These are phyloP conservation scores for Fusarium veterinarium DNA, from an alignment of 2,329 filamentous ascomycete genomes.

Conservation along the genomic window DNA sequence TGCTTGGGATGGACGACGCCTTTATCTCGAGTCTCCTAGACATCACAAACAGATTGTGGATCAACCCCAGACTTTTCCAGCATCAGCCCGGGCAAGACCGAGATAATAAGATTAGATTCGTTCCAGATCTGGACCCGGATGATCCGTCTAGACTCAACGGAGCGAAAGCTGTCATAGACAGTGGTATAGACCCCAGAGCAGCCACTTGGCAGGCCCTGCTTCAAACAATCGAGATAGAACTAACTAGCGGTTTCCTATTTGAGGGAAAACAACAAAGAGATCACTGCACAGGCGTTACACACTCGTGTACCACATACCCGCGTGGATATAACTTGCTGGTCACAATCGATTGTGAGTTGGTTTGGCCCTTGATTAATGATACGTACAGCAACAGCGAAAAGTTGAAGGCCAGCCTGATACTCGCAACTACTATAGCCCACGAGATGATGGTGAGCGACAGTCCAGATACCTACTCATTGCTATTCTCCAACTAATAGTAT, in stretches of 20 bases:
- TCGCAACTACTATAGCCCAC: conserved; percentile 42
- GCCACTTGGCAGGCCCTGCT: conserved; percentile 1
- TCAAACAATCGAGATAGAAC: conserved; percentile 7
- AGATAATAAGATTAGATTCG: conserved; percentile 14
- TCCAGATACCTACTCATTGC: neutral
- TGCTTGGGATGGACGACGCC: conserved; percentile 34
- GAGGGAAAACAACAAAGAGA: neutral
- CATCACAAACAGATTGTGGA: conserved; percentile 39
- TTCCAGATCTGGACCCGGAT: neutral
- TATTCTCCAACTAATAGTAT: conserved; percentile 4
- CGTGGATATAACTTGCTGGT: neutral
- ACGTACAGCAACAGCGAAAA: conserved; percentile 43
- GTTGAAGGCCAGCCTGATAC: conserved; percentile 33
- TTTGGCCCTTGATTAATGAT: conserved; percentile 43
- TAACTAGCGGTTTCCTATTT: conserved; percentile 27
- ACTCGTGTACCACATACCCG: neutral
- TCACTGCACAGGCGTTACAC: neutral
- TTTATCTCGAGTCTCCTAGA: conserved; percentile 41
- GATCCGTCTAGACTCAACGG: conserved; percentile 1
- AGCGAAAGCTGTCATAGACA: conserved; percentile 7
- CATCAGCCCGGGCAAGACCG: neutral
- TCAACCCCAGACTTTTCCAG: conserved; percentile 20
- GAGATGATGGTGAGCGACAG: conserved; percentile 45
- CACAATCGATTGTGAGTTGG: conserved; percentile 28
- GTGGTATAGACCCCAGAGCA: neutral